Evolutionary conservation across 768 basidiomycete species (phyloP), one percentile per base, ranked within the genome.

Genomic region (Albatrellus ellisii): DNA sequence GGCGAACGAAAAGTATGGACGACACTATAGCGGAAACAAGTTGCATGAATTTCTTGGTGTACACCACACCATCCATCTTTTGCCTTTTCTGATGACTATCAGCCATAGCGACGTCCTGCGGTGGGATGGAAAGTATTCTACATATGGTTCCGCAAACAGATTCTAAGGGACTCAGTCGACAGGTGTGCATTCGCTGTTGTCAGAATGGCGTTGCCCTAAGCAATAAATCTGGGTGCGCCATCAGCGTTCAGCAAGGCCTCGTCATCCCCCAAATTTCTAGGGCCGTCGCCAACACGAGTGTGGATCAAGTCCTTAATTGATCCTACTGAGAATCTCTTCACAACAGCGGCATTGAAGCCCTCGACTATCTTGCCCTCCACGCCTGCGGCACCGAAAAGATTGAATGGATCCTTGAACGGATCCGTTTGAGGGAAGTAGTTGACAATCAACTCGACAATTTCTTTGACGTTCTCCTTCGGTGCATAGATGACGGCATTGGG

Each of bases 401-500:
- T 64, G 56, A 86, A 82, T 2, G 77, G 72, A 55, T 91, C 86
- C 56, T 79, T 73, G 66, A 91, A 92, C 14, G 69, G 57, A 1
- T 73, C 68, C n/a, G 65, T 60, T 51, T 86, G 85, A 0, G 94
- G 92, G 76, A 99, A 99, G 63, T 84, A 97, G 44, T 69, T 64
- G 42, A 79, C 62, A 50, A 98, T 70, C 49, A 90, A 60, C 53
- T 75, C 65, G 35, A 90, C 65, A 51, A 99, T 81, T 59, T 80
- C 75, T 49, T 71, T 72, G 54, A 95, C 65, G 61, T 92, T 76
- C 54, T 77, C 70, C 50, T 79, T 68, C 4, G 74, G 72, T 0
- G 90, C 75, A 62, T 98, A 99, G 55, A 99, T 89, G 58, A 99
- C 95, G 2, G 92, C 92, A 62, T 99, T 99, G 11, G 95, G 95